Conservation (phyloP, 495 filamentous ascomycete species). For the Parathielavia hyrcaniae region DNA sequence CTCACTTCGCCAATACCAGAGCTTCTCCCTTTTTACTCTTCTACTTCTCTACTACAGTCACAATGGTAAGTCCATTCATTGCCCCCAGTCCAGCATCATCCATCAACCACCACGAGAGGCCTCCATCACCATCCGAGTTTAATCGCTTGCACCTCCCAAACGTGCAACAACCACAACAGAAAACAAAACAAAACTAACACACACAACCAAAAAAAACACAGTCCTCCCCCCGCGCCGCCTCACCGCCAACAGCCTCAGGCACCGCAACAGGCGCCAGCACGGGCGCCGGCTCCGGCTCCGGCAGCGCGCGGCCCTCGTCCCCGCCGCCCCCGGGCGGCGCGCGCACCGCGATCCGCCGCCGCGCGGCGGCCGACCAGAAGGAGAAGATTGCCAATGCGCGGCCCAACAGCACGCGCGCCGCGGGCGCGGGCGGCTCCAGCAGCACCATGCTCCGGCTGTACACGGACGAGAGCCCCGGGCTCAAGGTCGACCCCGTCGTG, state of each 20-base stretch:
- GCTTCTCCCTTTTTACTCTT: conserved; percentile 21
- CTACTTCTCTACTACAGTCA: conserved; percentile 26
- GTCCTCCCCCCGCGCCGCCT: conserved; percentile 71
- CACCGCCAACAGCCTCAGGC: conserved; percentile 57
- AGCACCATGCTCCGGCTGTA: conserved; percentile 99
- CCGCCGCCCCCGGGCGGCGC: conserved; percentile 90
- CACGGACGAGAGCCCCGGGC: conserved; percentile 92
- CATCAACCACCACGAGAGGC: neutral
- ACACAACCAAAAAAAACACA: conserved; percentile 22
- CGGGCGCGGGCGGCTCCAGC: conserved; percentile 90
- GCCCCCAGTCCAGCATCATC: neutral
- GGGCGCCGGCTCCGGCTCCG: conserved; percentile 46
- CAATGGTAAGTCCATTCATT: conserved; percentile 22
- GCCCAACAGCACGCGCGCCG: conserved; percentile 83
- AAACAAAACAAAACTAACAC: neutral
- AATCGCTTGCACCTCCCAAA: neutral
- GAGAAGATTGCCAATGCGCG: conserved; percentile 87
- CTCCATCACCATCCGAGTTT: neutral
- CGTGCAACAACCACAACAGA: neutral
- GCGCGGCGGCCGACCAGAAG: conserved; percentile 91
- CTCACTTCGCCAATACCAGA: conserved; percentile 24
- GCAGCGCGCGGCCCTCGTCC: conserved; percentile 59
- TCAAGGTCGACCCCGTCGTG: conserved; percentile 96
- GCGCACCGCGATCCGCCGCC: conserved; percentile 85
- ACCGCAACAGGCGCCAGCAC: conserved; percentile 43